These are phyloP conservation scores for Coniochaeta ligniaria DNA, from an alignment of 2,329 filamentous ascomycete species.

Conservation along the genomic window DNA sequence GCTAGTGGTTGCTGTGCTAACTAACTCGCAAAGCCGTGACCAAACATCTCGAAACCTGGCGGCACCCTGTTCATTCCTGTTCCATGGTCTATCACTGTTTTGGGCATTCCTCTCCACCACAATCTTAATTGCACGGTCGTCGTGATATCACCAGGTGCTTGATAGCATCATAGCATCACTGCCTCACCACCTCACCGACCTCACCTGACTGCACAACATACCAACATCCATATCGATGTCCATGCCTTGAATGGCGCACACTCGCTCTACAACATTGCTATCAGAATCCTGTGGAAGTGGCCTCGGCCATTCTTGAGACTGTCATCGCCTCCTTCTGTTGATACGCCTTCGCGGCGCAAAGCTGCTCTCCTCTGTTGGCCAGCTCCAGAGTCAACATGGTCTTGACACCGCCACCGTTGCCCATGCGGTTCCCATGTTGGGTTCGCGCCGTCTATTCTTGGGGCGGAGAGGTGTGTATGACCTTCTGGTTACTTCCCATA, in stretches of 20 bases:
- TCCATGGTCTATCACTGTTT: background rate
- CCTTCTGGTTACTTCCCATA: background rate
- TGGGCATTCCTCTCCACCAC: background rate
- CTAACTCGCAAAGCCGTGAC: background rate
- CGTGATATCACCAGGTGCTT: background rate
- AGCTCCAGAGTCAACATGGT: slow-evolving; percentile 33
- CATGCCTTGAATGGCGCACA: background rate
- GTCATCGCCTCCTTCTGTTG: background rate
- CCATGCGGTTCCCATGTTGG: slow-evolving; percentile 82
- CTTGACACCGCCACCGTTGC: slow-evolving; percentile 53
- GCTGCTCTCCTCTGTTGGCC: background rate
- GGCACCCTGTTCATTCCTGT: background rate
- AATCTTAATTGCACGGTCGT: background rate
- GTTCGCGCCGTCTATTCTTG: slow-evolving; percentile 87
- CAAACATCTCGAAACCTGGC: background rate
- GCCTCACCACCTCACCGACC: background rate
- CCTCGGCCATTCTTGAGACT: background rate
- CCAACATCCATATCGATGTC: background rate
- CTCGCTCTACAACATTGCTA: background rate
- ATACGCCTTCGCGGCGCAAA: background rate
- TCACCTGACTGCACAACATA: background rate
- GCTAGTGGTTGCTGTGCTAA: background rate
- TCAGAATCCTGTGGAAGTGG: background rate
- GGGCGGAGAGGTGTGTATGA: slow-evolving; percentile 67
- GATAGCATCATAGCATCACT: background rate